Base-by-base conservation (phyloP, 2,329 filamentous ascomycete genomes). In the Aphanocladium album region DNA sequence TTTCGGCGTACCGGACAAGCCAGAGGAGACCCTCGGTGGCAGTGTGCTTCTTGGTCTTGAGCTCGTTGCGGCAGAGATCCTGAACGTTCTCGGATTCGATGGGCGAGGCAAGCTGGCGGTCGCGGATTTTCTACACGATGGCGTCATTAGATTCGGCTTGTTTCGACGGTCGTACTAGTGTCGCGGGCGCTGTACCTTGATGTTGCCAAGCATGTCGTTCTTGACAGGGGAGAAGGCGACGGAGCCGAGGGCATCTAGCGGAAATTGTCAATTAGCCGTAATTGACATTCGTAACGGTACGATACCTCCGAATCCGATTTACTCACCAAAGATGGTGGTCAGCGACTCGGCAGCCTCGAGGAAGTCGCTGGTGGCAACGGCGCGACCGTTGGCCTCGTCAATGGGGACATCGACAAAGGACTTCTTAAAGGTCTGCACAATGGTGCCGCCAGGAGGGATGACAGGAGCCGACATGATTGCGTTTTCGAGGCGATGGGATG, bases 11-110 rank as follows among this genome's bases (percentile, higher is more conserved):
- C 90, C 93, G 89, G 67, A 88, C 83, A 63, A 97, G 83, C 95
- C 95, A 99, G 63, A 98, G 76, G 56, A 97, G 82, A 58, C 93
- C 95, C 77, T 97, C 93, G 14, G 91, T 89, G 59, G 95, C 93
- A 61, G 79, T 84, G 79, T 96, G 90, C 77, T 95, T 93, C 82
- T 93, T 93, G 64, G 85, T 83, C 80, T 92, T 93, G 72, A 96
- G 80, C 80, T 99, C 95, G 73, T 93, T 95, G 66, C 86, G 75
- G 68, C 90, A 89, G 53, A 98, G 89, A 51, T 88, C 85, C 78
- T 99, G 95, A 61, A 99, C 80, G 60, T 87, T 96, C 69, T 84
- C 81, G n/a, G 90, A 96, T 65, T 93, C 88, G 58, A 80, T 80
- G 33, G 93, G 91, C 61, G 90, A 86, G 61, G 88, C 90, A 59